Percentiles rank a stretch among this genome's conserved stretches.
Conservation (phyloP, 805 yeast species). For the Pichia nanzhaoensis region DNA sequence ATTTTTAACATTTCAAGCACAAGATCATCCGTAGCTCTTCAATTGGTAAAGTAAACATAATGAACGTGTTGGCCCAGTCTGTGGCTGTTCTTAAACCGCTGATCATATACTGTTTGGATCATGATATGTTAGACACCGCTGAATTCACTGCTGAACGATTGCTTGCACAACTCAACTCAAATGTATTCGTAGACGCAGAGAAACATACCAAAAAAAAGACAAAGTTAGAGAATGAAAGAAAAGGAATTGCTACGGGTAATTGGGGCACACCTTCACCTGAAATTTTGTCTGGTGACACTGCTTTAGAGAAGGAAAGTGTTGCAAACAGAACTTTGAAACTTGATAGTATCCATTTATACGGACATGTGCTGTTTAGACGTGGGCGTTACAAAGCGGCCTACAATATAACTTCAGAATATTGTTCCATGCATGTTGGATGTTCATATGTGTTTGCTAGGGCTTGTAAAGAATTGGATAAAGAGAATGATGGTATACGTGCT, state of each 20-base stretch:
- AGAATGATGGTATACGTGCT: conserved; percentile 56
- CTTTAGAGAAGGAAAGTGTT: background rate
- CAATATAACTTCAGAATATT: conserved; percentile 35
- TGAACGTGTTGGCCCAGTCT: conserved; percentile 4
- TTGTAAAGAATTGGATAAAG: conserved; percentile 48
- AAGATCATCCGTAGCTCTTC: no score
- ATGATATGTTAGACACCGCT: conserved; percentile 65
- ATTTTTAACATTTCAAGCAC: background rate
- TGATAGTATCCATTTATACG: conserved; percentile 64
- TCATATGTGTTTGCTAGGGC: conserved; percentile 66
- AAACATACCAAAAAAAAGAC: no score
- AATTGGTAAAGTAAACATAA: background rate
- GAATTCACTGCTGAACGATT: conserved; percentile 82
- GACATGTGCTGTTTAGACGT: conserved; percentile 55
- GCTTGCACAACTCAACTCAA: conserved; percentile 40
- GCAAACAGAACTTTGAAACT: conserved; percentile 33
- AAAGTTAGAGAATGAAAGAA: no score
- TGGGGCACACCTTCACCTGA: no score
- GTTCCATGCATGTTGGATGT: conserved; percentile 61
- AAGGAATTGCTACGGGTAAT: no score
- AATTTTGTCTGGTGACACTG: background rate
- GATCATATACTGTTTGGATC: conserved; percentile 66
- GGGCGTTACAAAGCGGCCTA: conserved; percentile 58
- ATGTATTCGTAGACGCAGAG: background rate
- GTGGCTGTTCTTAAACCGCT: conserved; percentile 34